These are phyloP conservation scores for Pontederia paniculata DNA, from an alignment of 176 grass and related monocot species.

Conservation along the genomic window DNA sequence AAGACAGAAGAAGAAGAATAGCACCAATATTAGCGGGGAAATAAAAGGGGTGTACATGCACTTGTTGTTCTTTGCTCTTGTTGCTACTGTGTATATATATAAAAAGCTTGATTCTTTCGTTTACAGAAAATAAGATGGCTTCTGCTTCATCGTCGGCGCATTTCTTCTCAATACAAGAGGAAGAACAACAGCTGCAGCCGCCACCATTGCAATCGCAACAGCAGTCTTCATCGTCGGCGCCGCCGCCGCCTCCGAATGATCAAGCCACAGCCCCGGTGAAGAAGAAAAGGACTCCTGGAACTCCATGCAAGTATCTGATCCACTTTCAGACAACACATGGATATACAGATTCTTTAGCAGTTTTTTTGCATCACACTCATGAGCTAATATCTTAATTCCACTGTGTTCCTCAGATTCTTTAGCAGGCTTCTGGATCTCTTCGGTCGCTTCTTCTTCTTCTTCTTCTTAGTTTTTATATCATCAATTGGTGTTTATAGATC, in stretches of 20 bases:
- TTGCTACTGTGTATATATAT: slow-evolving; percentile 15
- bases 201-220: slow-evolving; percentile 19
- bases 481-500: too few species aligned
- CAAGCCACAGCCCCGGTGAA: background rate
- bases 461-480: too few species aligned
- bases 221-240: slow-evolving; percentile 1
- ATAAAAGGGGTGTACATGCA: background rate
- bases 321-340: background rate
- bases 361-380: background rate
- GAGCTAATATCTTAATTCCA: too few species aligned
- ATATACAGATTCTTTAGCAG: background rate
- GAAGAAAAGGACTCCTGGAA: slow-evolving; percentile 1
- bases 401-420: too few species aligned
- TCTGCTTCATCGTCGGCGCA: background rate
- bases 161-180: background rate
- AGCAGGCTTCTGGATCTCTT: too few species aligned
- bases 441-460: too few species aligned
- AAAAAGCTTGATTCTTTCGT: background rate
- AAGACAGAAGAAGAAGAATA: background rate
- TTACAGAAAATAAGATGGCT: slow-evolving; percentile 15
- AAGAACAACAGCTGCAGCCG: background rate
- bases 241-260: background rate
- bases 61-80: slow-evolving; percentile 9
- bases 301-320: background rate
- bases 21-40: background rate